phyloP scores from a whole-genome alignment of 2,329 filamentous ascomycete genomes.

The Talaromyces albobiverticillius region DNA sequence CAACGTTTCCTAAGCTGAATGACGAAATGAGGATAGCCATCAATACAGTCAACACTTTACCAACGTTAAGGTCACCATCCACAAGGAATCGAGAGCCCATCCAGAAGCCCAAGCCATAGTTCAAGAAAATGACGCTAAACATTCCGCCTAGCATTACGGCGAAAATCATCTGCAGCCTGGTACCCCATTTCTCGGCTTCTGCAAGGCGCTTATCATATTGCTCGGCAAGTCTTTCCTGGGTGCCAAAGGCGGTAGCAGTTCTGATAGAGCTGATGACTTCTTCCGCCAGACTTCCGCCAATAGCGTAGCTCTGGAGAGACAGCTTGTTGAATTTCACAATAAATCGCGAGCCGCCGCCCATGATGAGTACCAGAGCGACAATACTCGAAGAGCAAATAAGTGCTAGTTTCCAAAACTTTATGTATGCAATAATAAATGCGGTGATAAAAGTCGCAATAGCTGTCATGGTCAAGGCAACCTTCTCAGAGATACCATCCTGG shows the following conservation, averaged over 20 bases:
- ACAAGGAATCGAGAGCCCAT: conserved; percentile 75
- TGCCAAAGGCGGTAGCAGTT: conserved; percentile 89
- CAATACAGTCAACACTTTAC: conserved; percentile 75
- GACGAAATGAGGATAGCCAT: conserved; percentile 91
- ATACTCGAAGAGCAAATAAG: conserved; percentile 82
- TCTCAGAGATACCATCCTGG: conserved; percentile 90
- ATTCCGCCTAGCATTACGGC: conserved; percentile 78
- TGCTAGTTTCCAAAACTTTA: conserved; percentile 90
- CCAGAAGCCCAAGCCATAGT: conserved; percentile 87
- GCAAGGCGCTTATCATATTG: conserved; percentile 77
- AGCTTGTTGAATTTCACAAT: conserved; percentile 79
- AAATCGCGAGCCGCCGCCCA: conserved; percentile 69
- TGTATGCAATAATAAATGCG: conserved; percentile 85
- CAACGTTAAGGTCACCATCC: conserved; percentile 52
- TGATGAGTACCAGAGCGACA: conserved; percentile 71
- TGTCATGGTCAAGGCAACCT: conserved; percentile 73
- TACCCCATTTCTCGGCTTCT: conserved; percentile 72
- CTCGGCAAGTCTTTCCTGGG: conserved; percentile 82
- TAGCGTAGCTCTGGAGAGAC: conserved; percentile 74
- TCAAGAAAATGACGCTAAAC: conserved; percentile 81
- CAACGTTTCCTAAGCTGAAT: conserved; percentile 83
- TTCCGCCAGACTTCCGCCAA: conserved; percentile 83
- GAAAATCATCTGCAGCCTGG: conserved; percentile 69
- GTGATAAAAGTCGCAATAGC: conserved; percentile 80
- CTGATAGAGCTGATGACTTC: conserved; percentile 93